These are phyloP conservation scores for Marsdenia floribunda DNA, from an alignment of 257 asterid genomes.

Conservation along the genomic window DNA sequence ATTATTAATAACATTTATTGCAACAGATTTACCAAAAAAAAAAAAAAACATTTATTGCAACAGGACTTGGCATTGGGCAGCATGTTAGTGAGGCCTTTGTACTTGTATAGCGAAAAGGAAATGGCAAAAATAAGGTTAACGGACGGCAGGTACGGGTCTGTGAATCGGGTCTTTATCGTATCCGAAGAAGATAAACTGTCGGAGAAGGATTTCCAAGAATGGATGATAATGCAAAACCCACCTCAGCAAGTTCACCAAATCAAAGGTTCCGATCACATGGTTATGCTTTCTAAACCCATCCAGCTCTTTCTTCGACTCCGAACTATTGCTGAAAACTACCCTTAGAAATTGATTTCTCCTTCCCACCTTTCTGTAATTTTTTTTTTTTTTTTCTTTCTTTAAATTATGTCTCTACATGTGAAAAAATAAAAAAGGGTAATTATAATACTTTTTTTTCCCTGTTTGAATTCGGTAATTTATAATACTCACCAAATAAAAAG, in stretches of 20 bases:
- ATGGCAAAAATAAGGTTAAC: conserved; percentile 17
- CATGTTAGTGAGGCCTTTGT: conserved; percentile 19
- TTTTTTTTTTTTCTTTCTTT: no score
- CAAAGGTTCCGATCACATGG: conserved; percentile 39
- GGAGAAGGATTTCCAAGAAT: conserved; percentile 19
- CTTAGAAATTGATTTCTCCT: no score
- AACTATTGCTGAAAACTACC: conserved; percentile 11
- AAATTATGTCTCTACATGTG: no score
- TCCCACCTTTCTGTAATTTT: no score
- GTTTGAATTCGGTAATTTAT: no score
- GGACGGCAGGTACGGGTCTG: conserved; percentile 18
- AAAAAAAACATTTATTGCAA: not conserved
- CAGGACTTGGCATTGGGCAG: conserved; percentile 37
- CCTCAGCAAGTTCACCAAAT: conserved; percentile 33
- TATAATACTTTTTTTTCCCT: no score
- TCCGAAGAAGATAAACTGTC: conserved; percentile 23
- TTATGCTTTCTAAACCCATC: conserved; percentile 29
- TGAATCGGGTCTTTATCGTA: conserved; percentile 26
- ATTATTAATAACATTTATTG: no score
- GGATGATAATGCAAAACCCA: conserved; percentile 32
- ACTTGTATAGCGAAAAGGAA: conserved; percentile 13
- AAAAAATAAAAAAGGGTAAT: no score
- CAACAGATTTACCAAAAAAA: no score
- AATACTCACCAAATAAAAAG: no score
- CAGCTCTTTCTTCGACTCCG: conserved; percentile 22